Percentiles rank a stretch among this genome's conserved stretches.
Conservation (phyloP, 1,284 basidiomycete species). For the Phellopilus nigrolimitatus region DNA sequence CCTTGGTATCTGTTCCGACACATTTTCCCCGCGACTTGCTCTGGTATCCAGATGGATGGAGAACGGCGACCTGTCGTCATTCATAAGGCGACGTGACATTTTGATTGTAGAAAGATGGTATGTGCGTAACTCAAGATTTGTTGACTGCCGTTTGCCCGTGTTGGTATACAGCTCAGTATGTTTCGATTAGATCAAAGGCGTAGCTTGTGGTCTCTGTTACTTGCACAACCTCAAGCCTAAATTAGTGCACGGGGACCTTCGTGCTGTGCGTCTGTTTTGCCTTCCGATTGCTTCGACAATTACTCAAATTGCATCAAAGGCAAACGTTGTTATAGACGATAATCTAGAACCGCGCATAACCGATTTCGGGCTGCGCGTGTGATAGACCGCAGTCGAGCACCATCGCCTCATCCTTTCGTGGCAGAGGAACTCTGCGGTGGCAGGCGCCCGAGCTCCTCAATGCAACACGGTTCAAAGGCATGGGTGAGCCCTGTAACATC, state of each 20-base stretch:
- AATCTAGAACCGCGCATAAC: slow-evolving; percentile 1
- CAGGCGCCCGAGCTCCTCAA: slow-evolving; percentile 12
- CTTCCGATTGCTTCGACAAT: neutral
- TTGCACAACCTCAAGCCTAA: slow-evolving; percentile 4
- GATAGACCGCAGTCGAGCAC: slow-evolving; percentile 1
- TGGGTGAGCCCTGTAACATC: neutral
- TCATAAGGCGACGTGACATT: neutral
- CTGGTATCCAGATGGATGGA: slow-evolving; percentile 10
- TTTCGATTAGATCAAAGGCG: slow-evolving; percentile 4
- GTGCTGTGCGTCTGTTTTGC: slow-evolving; percentile 5
- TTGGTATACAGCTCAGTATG: neutral
- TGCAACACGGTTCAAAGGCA: neutral
- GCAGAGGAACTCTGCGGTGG: slow-evolving; percentile 7
- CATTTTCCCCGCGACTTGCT: slow-evolving; percentile 1
- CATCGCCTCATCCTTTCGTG: slow-evolving; percentile 6
- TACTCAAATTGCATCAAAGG: neutral
- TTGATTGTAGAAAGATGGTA: neutral
- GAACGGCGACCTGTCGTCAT: neutral
- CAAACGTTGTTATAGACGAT: slow-evolving; percentile 12
- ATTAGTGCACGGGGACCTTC: slow-evolving; percentile 12
- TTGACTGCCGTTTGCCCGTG: neutral
- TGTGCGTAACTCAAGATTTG: neutral
- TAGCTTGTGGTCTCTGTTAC: slow-evolving; percentile 12
- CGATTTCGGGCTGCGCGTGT: slow-evolving; percentile 15
- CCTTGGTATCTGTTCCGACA: slow-evolving; percentile 1